Base-by-base conservation (phyloP, 768 basidiomycete genomes). In the Pleurotus sapidus region DNA sequence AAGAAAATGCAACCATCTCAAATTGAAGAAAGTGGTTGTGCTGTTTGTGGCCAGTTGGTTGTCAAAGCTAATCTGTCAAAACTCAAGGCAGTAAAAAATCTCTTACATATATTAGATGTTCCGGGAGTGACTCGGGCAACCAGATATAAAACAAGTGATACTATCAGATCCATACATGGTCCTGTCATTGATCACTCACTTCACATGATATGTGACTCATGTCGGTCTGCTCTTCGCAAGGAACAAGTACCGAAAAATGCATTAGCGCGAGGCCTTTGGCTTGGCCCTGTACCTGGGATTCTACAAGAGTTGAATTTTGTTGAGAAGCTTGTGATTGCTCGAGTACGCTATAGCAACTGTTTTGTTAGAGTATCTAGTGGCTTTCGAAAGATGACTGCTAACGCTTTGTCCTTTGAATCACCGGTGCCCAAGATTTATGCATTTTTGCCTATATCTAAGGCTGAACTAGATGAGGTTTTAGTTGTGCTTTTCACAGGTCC, bases 241-340 rank as follows among this genome's bases (percentile, higher is more conserved):
- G 49, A 40, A 18, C 61, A 56, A 24, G 40, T 50, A 6, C 65
- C 67, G 11, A 34, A 39, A n/a, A 30, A 58, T 45, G 57, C 67
- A 4, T 49, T 73, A 14, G 70, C 69, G 0, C 68, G 70, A 63
- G 70, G 70, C 1, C 45, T 72, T 1, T 73, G 71, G 70, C 12
- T 73, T 11, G 72, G 72, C 6, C 60, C 67, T 5, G 63, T 70
- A 5, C 72, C 68, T 7, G 0, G 9, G 3, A 61, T 63, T 30
- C 46, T 74, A 12, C n/a, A 57, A 18, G 34, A 49, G 11, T 58
- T 74, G 2, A 60, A 37, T 15, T 70, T 61, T 48, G 46, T 57
- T 7, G 72, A 74, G 57, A 60, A 65, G 47, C 8, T 70, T 3
- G 15, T 53, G 7, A 53, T 53, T 7, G 34, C 50, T 15, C 38